These are phyloP conservation scores for Trichomonascaceae sp. DNA, from an alignment of 1,139 yeast genomes.

Conservation along the genomic window DNA sequence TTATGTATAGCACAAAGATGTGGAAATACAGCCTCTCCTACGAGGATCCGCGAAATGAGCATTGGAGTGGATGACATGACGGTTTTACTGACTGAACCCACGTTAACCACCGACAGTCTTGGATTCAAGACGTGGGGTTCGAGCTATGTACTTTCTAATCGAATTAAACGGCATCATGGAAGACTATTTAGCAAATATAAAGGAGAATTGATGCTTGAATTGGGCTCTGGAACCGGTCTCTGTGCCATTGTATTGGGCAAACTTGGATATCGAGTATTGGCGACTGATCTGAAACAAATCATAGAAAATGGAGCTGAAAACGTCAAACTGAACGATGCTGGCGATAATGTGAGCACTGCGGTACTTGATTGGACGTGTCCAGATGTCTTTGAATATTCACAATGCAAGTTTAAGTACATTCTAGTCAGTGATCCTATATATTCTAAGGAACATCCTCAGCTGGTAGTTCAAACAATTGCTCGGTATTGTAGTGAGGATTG, in stretches of 20 bases:
- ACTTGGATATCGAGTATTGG: constrained; percentile 44
- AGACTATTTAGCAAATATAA: constrained; percentile 26
- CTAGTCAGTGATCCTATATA: constrained; percentile 85
- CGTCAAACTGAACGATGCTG: constrained; percentile 44
- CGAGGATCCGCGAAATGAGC: constrained; percentile 46
- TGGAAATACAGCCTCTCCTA: constrained; percentile 83
- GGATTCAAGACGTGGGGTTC: constrained; percentile 98
- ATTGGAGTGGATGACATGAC: constrained; percentile 13
- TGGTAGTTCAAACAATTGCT: constrained; percentile 57
- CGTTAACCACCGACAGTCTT: constrained; percentile 75
- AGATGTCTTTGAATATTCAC: constrained; percentile 9
- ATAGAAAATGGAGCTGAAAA: constrained; percentile 60
- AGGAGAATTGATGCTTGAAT: constrained; percentile 49
- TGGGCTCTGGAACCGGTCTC: constrained; percentile 93
- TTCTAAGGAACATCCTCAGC: constrained; percentile 69
- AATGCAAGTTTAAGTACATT: constrained; percentile 46
- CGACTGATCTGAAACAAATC: constrained; percentile 80
- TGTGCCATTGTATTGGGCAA: constrained; percentile 62
- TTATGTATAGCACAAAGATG: constrained; percentile 71
- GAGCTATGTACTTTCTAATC: constrained; percentile 59
- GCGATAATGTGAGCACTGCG: constrained; percentile 33
- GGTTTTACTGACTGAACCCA: constrained; percentile 66
- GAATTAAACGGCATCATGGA: constrained; percentile 36
- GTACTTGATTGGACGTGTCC: constrained; percentile 79
- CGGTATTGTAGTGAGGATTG: constrained; percentile 32